Evolutionary conservation across 1,284 basidiomycete species (phyloP), one percentile per base, ranked within the genome.

Genomic region (Ceratorhiza oryzae-sativae): DNA sequence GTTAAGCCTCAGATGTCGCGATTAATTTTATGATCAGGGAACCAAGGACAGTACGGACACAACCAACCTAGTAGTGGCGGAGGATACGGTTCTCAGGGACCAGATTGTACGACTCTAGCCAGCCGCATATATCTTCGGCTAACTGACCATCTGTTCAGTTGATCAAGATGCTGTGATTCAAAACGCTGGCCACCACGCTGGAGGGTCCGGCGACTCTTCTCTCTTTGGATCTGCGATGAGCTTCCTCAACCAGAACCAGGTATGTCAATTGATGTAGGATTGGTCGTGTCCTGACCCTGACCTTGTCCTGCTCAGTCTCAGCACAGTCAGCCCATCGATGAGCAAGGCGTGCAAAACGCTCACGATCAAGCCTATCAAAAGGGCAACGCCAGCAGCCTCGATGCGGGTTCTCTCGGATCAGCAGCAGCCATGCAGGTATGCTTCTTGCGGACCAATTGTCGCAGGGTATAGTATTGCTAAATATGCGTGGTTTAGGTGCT

Each of bases 361-460:
- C 75, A 86, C 84, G 78, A 85, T 48, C 77, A 86, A 77, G 90
- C 85, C 0, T 91, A 90, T 53, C 53, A 62, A 1, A 77, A 87
- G 65, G 84, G 84, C 34, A 82, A 86, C 58, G 81, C 84, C 0
- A 79, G 83, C 56, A 81, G 79, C 51, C 73, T 93, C 77, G 84
- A 82, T 75, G 88, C 91, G 2, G 80, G 82, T 49, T 84, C 86
- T 13, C 80, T 93, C 73, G 91, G 91, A 34, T 84, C 88, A 71
- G 92, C 91, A n/a, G 90, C 91, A 25, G 91, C 91, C 32, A 73
- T 93, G 75, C 86, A 93, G 84, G 91, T 88, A 76, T 71, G 78
- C 70, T 30, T 34, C 8, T 45, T 41, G 51, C 25, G n/a, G n/a
- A n/a, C 3, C 30, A 30, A n/a, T 18, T n/a, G 36, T 18, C 30